Percentiles rank a stretch among this genome's conserved stretches.
Evolutionary conservation across 202 grass and related monocot genomes (phyloP).

Genomic region (Sporobolus alterniflorus): DNA sequence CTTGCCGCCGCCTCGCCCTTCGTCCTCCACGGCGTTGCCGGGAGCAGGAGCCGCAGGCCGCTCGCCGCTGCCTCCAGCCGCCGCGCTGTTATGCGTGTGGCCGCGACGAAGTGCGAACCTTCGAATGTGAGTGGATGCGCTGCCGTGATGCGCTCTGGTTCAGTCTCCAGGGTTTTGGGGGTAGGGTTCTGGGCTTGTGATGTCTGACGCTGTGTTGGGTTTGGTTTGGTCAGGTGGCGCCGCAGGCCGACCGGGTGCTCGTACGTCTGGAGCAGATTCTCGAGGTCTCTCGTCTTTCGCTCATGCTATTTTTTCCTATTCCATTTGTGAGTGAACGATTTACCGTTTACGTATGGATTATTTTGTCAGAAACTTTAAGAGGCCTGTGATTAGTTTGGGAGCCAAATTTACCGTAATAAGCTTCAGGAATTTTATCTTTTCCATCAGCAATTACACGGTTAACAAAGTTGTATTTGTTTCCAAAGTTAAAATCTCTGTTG

Average conservation of each 20-base stretch:
- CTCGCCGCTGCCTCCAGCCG: constrained; percentile 23
- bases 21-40: constrained; percentile 41
- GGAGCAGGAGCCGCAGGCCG: constrained; percentile 10
- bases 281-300: constrained; percentile 45
- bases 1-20: constrained; percentile 54
- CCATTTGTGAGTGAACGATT: background rate
- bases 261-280: constrained; percentile 95
- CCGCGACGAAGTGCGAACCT: constrained; percentile 76
- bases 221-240: constrained; percentile 62
- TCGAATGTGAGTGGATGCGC: constrained; percentile 48
- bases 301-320: background rate
- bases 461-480: background rate
- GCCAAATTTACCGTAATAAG: background rate
- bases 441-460: background rate
- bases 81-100: constrained; percentile 44
- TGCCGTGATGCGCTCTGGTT: background rate
- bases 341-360: background rate
- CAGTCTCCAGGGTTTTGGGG: background rate
- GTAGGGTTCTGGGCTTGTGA: constrained; percentile 38
- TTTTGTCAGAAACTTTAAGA: background rate
- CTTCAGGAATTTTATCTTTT: background rate
- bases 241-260: constrained; percentile 92
- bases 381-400: background rate
- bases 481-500: background rate
- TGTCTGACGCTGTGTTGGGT: constrained; percentile 15